phyloP scores from a whole-genome alignment of 1,284 basidiomycete species.

The Ganoderma boninense region DNA sequence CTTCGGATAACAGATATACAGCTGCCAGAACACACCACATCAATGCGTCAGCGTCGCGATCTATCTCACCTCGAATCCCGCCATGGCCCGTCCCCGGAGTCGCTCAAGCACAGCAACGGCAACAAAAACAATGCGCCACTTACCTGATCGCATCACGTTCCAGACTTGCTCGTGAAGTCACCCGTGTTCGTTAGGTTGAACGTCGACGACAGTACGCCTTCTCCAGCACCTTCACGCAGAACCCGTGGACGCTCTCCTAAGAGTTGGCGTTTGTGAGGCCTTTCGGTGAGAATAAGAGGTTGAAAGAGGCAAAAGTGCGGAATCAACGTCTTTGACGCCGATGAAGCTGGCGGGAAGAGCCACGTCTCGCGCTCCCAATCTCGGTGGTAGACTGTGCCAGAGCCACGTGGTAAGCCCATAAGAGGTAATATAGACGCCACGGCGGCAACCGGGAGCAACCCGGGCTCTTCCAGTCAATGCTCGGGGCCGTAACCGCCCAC shows the following conservation, averaged over 20 bases:
- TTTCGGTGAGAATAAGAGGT: too few relatives aligned
- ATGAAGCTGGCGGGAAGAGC: too few relatives aligned
- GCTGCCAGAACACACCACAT: conserved; percentile 24
- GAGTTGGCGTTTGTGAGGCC: too few relatives aligned
- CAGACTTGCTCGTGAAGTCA: conserved; percentile 53
- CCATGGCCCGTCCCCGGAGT: not conserved
- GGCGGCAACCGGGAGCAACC: too few relatives aligned
- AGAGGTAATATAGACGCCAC: not conserved
- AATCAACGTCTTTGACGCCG: too few relatives aligned
- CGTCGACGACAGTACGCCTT: conserved; percentile 53
- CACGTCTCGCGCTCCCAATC: too few relatives aligned
- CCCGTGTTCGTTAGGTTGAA: conserved; percentile 53
- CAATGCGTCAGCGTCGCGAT: conserved; percentile 16
- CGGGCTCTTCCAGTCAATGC: too few relatives aligned
- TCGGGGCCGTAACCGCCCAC: too few relatives aligned
- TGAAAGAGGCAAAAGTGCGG: too few relatives aligned
- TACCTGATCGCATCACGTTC: conserved; percentile 47
- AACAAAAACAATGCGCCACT: conserved; percentile 28
- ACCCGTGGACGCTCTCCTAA: conserved; percentile 47
- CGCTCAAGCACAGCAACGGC: not conserved
- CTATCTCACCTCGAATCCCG: not conserved
- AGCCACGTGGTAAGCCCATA: not conserved
- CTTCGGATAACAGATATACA: conserved; percentile 44
- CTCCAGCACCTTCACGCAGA: conserved; percentile 51
- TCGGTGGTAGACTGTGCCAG: too few relatives aligned